Evolutionary conservation across 257 asterid genomes (phyloP).

Genomic region (Thymus quinquecostatus): DNA sequence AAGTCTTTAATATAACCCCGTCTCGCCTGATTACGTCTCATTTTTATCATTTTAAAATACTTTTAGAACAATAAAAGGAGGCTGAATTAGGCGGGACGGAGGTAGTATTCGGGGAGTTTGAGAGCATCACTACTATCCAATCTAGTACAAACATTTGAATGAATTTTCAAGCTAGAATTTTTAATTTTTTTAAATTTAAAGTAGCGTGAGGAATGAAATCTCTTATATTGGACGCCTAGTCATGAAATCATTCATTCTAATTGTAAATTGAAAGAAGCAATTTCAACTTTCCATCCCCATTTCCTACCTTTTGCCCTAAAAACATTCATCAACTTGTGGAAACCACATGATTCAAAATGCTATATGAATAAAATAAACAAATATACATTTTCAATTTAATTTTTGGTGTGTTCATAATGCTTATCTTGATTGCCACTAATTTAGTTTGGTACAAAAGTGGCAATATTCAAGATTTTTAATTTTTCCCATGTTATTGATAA

Average conservation of each 20-base stretch:
- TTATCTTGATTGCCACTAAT: constrained; percentile 17
- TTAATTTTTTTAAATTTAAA: no score
- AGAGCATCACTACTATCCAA: no score
- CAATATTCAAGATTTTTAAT: not conserved
- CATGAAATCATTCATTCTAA: constrained; percentile 13
- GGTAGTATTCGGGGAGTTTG: no score
- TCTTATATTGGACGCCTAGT: constrained; percentile 8
- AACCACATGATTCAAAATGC: not conserved
- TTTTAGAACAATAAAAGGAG: no score
- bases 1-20: no score
- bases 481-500: not conserved
- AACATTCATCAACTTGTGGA: constrained; percentile 13
- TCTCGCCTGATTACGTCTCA: no score
- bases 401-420: not conserved
- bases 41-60: no score
- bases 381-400: no score
- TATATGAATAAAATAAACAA: no score
- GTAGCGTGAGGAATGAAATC: not conserved
- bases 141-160: no score
- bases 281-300: constrained; percentile 5
- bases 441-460: constrained; percentile 15
- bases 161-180: no score
- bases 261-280: not conserved
- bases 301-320: not conserved
- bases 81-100: no score